Base-by-base conservation (phyloP, 805 yeast genomes). In the Sungouiella thailandica region DNA sequence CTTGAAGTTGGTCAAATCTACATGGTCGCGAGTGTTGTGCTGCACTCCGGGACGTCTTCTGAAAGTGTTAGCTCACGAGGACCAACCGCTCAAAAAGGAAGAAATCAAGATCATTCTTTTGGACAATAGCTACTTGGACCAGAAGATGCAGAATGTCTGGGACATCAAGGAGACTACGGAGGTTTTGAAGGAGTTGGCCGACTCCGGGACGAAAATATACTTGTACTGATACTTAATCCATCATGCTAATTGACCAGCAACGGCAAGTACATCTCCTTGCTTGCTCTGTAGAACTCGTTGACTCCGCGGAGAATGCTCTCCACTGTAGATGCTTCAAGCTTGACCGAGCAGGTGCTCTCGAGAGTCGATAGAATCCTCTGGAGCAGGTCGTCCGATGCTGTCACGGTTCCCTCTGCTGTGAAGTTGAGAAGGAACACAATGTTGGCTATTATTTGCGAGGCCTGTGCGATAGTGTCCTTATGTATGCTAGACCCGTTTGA, bases 21-120 rank as follows among this genome's bases (percentile, higher is more conserved):
- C 79, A 22, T 44, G 58, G 40, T 59, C 78, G 2, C 58, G 80
- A 31, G 57, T 82, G 1, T 65, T 80, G 28, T 74, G 80, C 24
- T 69, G 81, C 25, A 82, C 90, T 0, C 78, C 87, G 1, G 80
- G 80, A 2, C 63, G 89, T 34, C 52, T 78, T 12, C 44, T 50
- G 8, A 75, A 71, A 45, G 66, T 80, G 5, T 49, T 75, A 23
- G 53, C 63, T 16, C 61, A 65, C 15, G 72, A 65, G 31, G 69
- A 67, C 10, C 46, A 65, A 13, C 64, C 67, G 6, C 50, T 76
- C 34, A 48, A 49, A 5, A 52, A 54, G 13, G 55, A 59, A 1
- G 72, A 76, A 27, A 64, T 83, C 30, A 70, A 68, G 27, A 69
- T 73, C 8, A 60, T 83, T 8, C 67, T 82, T 9, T 61, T 80